Evolutionary conservation across 441 rosid genomes (phyloP).

Genomic region (Cnidoscolus chayamansa): DNA sequence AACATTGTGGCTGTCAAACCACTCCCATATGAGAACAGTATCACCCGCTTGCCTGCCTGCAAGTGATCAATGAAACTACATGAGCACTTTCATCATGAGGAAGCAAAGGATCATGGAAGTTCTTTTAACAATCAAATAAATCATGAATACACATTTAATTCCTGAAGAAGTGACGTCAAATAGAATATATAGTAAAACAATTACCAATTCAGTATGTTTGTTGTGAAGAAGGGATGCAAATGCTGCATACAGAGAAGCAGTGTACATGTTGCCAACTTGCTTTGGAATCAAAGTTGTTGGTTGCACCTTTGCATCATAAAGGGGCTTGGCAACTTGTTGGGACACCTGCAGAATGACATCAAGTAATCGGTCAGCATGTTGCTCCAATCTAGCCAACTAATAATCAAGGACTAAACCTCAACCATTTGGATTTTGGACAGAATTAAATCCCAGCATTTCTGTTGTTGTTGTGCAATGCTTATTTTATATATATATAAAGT

Average conservation of each 20-base stretch:
- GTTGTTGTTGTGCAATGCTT: neutral
- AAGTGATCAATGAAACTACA: constrained; percentile 15
- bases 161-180: neutral
- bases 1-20: constrained; percentile 90
- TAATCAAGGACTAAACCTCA: neutral
- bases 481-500: neutral
- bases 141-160: neutral
- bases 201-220: constrained; percentile 70
- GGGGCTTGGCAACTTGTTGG: constrained; percentile 83
- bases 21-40: constrained; percentile 94
- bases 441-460: neutral
- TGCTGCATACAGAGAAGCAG: constrained; percentile 95
- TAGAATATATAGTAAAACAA: constrained; percentile 4
- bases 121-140: neutral
- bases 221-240: constrained; percentile 87
- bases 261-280: constrained; percentile 98
- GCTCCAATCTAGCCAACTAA: constrained; percentile 12
- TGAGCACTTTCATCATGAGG: constrained; percentile 15
- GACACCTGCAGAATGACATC: constrained; percentile 50
- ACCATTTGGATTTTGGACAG: neutral
- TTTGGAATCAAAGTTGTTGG: constrained; percentile 87
- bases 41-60: constrained; percentile 74
- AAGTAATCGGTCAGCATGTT: constrained; percentile 22
- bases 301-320: constrained; percentile 76
- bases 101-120: neutral